Conservation (phyloP, 1,284 basidiomycete species). For the Coniophora puteana region DNA sequence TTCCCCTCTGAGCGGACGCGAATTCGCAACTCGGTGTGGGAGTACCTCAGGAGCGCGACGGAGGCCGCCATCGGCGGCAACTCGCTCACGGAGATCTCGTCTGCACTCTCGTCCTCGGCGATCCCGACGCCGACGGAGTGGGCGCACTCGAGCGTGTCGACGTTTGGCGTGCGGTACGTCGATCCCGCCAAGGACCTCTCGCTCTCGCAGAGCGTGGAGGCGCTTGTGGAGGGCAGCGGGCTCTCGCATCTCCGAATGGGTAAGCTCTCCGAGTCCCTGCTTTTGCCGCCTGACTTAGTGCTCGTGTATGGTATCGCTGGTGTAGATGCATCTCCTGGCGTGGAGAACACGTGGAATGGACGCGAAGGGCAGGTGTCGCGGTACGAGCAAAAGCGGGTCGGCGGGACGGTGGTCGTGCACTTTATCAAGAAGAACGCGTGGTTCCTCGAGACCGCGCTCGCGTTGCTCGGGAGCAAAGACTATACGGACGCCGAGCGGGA, state of each 20-base stretch:
- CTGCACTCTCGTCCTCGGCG: conserved; percentile 6
- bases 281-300: conserved; percentile 2
- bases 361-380: conserved; percentile 67
- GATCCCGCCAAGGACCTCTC: conserved; percentile 70
- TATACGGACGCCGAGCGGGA: conserved; percentile 35
- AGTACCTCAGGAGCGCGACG: conserved; percentile 37
- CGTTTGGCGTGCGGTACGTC: conserved; percentile 78
- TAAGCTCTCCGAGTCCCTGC: conserved; percentile 19
- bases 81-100: conserved; percentile 5
- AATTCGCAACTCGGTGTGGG: conserved; percentile 48
- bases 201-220: conserved; percentile 79
- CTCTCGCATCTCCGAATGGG: conserved; percentile 71
- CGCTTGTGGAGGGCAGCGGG: conserved; percentile 87
- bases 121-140: conserved; percentile 49
- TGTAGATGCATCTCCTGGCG: conserved; percentile 51
- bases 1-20: conserved; percentile 88
- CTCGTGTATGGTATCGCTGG: conserved; percentile 4
- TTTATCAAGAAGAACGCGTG: conserved; percentile 97
- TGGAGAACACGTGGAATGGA: conserved; percentile 60
- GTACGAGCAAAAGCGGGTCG: conserved; percentile 70
- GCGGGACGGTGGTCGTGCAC: conserved; percentile 94
- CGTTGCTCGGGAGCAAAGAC: conserved; percentile 77
- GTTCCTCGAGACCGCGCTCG: conserved; percentile 92
- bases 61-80: conserved; percentile 21
- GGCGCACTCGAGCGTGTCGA: conserved; percentile 84